phyloP scores from a whole-genome alignment of 345 rosid genomes.

The Clarkia xantiana region DNA sequence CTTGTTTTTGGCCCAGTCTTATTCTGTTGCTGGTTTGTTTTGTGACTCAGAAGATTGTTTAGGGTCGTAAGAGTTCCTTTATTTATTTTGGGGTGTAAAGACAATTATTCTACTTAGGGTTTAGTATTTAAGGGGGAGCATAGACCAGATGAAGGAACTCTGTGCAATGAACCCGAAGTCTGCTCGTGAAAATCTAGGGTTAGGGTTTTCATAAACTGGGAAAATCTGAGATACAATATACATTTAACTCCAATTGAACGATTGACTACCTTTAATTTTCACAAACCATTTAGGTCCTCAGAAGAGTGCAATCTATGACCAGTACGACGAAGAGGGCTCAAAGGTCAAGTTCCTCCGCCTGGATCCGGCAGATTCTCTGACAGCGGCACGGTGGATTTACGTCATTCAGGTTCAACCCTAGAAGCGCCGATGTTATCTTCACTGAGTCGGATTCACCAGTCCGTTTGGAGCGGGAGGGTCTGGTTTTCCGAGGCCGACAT shows the following conservation, averaged over 20 bases:
- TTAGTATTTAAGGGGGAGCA: too few species aligned
- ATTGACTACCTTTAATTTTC: too few species aligned
- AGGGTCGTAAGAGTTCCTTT: too few species aligned
- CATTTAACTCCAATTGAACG: neutral
- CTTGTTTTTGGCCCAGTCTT: too few species aligned
- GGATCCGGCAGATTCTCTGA: constrained; percentile 37
- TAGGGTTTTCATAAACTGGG: too few species aligned
- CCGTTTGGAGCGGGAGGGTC: constrained; percentile 51
- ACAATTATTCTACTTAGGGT: too few species aligned
- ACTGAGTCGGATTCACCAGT: constrained; percentile 62
- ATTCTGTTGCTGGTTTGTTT: too few species aligned
- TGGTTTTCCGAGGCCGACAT: constrained; percentile 36
- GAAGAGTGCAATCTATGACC: constrained; percentile 68
- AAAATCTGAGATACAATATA: constrained; percentile 93
- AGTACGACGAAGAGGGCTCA: constrained; percentile 84
- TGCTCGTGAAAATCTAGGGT: too few species aligned
- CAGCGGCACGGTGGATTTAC: constrained; percentile 24
- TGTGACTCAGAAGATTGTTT: too few species aligned
- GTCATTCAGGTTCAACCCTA: constrained; percentile 52
- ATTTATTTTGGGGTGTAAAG: too few species aligned
- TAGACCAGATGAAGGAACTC: too few species aligned
- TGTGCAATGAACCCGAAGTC: too few species aligned
- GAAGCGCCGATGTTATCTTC: constrained; percentile 75
- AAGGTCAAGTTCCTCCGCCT: constrained; percentile 67
- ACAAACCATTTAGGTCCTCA: constrained; percentile 28